phyloP scores from a whole-genome alignment of 371 early-diverging fungal species.

The Caulochytrium protostelioides region DNA sequence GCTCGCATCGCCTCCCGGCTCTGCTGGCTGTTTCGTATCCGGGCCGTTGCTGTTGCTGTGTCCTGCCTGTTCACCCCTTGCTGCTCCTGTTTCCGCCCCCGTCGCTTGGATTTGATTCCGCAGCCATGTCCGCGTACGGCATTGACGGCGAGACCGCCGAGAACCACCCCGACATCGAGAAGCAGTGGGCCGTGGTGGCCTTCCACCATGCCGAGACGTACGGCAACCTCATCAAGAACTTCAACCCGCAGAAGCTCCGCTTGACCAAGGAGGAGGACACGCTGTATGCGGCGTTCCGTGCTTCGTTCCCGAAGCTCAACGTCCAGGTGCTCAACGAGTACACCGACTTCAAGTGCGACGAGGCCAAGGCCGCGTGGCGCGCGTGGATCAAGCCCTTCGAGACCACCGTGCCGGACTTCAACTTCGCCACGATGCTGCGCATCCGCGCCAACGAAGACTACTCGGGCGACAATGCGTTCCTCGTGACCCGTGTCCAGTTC shows the following conservation, averaged over 20 bases:
- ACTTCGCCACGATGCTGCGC: slow-evolving; percentile 74
- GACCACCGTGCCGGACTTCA: slow-evolving; percentile 59
- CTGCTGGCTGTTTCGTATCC: no score
- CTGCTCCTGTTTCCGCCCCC: no score
- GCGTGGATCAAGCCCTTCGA: slow-evolving; percentile 58
- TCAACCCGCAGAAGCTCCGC: slow-evolving; percentile 44
- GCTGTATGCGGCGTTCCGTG: slow-evolving; percentile 48
- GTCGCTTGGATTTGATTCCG: no score
- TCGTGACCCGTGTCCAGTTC: slow-evolving; percentile 57
- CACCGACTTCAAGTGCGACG: slow-evolving; percentile 50
- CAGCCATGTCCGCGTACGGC: slow-evolving; percentile 4
- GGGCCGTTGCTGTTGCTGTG: no score
- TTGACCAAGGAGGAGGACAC: slow-evolving; percentile 71
- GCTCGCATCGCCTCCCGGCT: no score
- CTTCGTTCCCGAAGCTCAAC: slow-evolving; percentile 47
- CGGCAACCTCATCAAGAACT: slow-evolving; percentile 45
- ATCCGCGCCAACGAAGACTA: slow-evolving; percentile 52
- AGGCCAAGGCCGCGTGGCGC: slow-evolving; percentile 73
- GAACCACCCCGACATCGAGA: slow-evolving; percentile 27
- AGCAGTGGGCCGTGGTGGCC: slow-evolving; percentile 85
- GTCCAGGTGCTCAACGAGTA: slow-evolving; percentile 39
- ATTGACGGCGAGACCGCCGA: slow-evolving; percentile 6
- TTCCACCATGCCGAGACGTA: slow-evolving; percentile 84
- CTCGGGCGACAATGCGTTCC: slow-evolving; percentile 59
- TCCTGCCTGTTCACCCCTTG: no score